Evolutionary conservation across 495 filamentous ascomycete species (phyloP).

Genomic region (Tuber magnatum): DNA sequence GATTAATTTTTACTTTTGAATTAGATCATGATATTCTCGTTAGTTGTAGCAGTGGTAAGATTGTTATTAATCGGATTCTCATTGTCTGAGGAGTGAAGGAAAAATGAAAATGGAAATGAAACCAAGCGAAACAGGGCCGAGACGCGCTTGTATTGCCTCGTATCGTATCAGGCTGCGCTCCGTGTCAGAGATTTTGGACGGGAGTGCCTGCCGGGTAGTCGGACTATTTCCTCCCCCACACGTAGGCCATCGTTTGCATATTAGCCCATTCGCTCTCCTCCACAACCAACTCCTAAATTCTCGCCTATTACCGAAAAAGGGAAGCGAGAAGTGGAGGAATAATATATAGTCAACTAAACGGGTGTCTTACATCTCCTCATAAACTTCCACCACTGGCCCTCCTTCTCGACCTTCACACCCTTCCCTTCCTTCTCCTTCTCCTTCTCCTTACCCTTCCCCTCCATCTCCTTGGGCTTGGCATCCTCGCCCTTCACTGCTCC

Average conservation of each 20-base stretch:
- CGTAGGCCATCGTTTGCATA: not conserved
- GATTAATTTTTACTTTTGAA: not conserved
- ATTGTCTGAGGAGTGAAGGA: not conserved
- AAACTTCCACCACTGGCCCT: constrained; percentile 8
- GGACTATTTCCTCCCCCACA: not conserved
- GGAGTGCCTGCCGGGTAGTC: not conserved
- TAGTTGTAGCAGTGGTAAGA: not conserved
- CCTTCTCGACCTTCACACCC: constrained; percentile 8
- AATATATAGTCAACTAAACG: not conserved
- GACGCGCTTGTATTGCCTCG: not conserved
- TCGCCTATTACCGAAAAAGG: not conserved
- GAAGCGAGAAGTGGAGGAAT: not conserved
- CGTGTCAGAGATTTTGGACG: not conserved
- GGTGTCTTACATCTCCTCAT: constrained; percentile 22
- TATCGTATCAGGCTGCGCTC: not conserved
- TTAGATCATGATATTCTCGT: not conserved
- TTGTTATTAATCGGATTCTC: not conserved
- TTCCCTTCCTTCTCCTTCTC: constrained; percentile 17
- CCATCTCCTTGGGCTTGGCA: constrained; percentile 34
- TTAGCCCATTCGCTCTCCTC: not conserved
- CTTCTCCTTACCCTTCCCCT: not conserved
- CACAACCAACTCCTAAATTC: not conserved
- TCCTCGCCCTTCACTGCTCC: constrained; percentile 14
- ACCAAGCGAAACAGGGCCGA: not conserved
- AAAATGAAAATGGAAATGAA: not conserved